These are phyloP conservation scores for Cadophora sp. DNA, from an alignment of 2,329 filamentous ascomycete genomes.

Conservation along the genomic window DNA sequence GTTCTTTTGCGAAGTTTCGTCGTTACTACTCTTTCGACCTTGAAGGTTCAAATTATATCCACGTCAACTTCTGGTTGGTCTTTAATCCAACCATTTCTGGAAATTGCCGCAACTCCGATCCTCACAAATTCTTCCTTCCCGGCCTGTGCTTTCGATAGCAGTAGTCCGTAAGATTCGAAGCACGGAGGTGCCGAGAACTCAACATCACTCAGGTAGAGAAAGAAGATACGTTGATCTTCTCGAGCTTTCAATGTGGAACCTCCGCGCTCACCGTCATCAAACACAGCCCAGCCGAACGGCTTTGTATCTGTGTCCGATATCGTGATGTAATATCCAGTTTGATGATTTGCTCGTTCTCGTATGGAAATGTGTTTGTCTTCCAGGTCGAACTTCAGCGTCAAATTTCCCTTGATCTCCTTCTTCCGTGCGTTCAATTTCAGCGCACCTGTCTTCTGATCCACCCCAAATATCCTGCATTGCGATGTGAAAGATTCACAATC, in stretches of 20 bases:
- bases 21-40: neutral
- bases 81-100: neutral
- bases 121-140: neutral
- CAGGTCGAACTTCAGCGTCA: neutral
- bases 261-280: neutral
- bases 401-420: neutral
- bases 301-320: neutral
- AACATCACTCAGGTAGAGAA: neutral
- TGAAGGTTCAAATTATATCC: neutral
- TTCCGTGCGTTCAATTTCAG: neutral
- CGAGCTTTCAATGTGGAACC: neutral
- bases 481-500: neutral
- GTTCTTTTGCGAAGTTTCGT: neutral
- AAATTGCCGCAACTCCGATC: constrained; percentile 1
- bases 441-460: neutral
- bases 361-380: neutral
- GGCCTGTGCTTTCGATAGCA: neutral
- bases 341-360: neutral
- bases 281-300: constrained; percentile 1
- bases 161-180: neutral
- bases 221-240: neutral
- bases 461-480: neutral
- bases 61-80: neutral
- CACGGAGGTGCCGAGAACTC: neutral
- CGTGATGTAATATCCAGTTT: neutral